Evolutionary conservation across 495 filamentous ascomycete species (phyloP).

Genomic region (Durotheca rogersii): DNA sequence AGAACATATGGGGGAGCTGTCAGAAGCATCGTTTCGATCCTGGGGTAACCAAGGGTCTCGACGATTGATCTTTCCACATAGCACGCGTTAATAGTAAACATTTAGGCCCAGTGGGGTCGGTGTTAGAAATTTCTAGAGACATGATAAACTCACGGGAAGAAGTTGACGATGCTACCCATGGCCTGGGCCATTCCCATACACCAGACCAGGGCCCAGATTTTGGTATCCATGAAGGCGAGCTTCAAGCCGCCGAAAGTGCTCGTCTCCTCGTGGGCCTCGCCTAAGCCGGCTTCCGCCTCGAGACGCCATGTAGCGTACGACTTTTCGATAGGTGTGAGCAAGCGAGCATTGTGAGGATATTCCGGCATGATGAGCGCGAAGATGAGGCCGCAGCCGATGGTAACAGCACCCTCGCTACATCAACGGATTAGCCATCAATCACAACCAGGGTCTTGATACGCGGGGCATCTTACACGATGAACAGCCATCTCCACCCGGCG

Average conservation of each 20-base stretch:
- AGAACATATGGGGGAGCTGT: conserved; percentile 18
- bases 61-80: conserved; percentile 2
- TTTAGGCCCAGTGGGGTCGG: no score
- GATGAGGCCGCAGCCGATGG: not conserved
- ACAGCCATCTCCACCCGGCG: conserved; percentile 8
- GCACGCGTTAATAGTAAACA: no score
- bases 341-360: conserved; percentile 8
- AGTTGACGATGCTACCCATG: conserved; percentile 9
- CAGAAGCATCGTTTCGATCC: conserved; percentile 14
- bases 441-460: not conserved
- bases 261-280: conserved; percentile 10
- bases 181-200: conserved; percentile 20
- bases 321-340: conserved; percentile 12
- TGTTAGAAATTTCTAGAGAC: not conserved
- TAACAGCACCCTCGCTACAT: conserved; percentile 1
- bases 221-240: conserved; percentile 12
- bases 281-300: conserved; percentile 22
- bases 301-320: conserved; percentile 20
- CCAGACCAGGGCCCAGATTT: conserved; percentile 19
- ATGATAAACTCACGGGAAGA: conserved; percentile 7
- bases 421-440: not conserved
- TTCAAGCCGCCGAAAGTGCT: conserved; percentile 1
- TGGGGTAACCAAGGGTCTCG: conserved; percentile 3
- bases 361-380: conserved; percentile 5
- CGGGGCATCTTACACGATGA: conserved; percentile 27